Evolutionary conservation across 78 protist genomes (phyloP).

Genomic region (Guillardia theta): DNA sequence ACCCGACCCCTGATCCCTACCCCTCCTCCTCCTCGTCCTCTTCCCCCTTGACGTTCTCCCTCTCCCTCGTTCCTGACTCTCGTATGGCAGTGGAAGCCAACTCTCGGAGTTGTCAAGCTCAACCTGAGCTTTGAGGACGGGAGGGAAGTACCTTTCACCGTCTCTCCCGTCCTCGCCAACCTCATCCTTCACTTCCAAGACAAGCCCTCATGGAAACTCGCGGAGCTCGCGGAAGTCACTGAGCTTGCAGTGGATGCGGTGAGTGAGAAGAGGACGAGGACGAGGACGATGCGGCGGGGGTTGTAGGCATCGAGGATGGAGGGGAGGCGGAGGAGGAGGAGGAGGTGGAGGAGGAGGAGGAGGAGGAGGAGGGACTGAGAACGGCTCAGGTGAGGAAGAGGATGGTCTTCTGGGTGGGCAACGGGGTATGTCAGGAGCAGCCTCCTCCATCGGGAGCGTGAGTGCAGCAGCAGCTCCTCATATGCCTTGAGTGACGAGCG

Average conservation of each 20-base stretch:
- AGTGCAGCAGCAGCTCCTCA: no score
- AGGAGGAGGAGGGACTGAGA: background rate
- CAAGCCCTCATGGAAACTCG: background rate
- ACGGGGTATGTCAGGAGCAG: background rate
- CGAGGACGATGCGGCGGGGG: background rate
- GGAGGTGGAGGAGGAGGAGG: background rate
- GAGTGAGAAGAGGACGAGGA: background rate
- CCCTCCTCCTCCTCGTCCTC: no score
- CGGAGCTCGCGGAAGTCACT: background rate
- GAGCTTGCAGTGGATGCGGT: background rate
- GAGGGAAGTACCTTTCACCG: background rate
- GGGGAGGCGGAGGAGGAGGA: background rate
- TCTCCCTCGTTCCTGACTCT: no score
- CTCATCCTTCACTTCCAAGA: conserved; percentile 1
- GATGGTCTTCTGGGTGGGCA: conserved; percentile 18
- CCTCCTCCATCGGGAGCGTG: no score
- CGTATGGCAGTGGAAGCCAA: background rate
- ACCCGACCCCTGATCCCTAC: no score
- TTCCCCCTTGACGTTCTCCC: no score
- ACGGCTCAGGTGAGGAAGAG: conserved; percentile 25
- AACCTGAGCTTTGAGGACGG: conserved; percentile 29
- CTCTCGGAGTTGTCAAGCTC: background rate
- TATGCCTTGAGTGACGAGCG: no score
- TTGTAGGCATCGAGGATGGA: background rate
- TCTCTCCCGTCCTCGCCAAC: conserved; percentile 24